Evolutionary conservation across 176 grass and related monocot species (phyloP).

Genomic region (Triticum timopheevii): DNA sequence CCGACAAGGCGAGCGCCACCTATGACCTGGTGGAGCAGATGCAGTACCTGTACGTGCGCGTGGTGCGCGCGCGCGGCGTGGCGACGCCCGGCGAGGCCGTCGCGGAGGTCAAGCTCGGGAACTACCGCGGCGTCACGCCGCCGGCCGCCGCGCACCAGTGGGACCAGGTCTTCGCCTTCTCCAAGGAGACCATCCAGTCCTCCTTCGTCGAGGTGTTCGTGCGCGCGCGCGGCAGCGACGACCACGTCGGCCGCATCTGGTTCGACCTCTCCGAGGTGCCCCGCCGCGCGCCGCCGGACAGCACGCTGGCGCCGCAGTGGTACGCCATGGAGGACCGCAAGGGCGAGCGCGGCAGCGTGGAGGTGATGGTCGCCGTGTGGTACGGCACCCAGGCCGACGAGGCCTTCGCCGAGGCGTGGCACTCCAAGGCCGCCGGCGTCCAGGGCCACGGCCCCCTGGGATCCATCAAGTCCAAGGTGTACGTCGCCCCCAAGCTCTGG

Average conservation of each 20-base stretch:
- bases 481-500: slow-evolving; percentile 91
- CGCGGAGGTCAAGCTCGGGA: slow-evolving; percentile 89
- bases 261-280: slow-evolving; percentile 93
- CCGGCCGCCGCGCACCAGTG: slow-evolving; percentile 40
- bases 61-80: slow-evolving; percentile 71
- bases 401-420: slow-evolving; percentile 90
- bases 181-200: slow-evolving; percentile 81
- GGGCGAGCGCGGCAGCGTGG: slow-evolving; percentile 53
- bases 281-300: slow-evolving; percentile 75
- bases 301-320: slow-evolving; percentile 90
- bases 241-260: slow-evolving; percentile 69
- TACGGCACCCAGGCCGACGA: slow-evolving; percentile 91
- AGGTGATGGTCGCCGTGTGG: slow-evolving; percentile 82
- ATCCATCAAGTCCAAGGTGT: slow-evolving; percentile 94
- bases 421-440: slow-evolving; percentile 79
- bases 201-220: slow-evolving; percentile 74
- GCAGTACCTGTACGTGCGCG: slow-evolving; percentile 89
- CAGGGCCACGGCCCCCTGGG: slow-evolving; percentile 64
- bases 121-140: slow-evolving; percentile 84
- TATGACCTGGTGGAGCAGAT: slow-evolving; percentile 95
- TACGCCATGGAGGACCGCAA: slow-evolving; percentile 82
- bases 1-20: slow-evolving; percentile 71
- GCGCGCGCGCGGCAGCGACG: slow-evolving; percentile 62
- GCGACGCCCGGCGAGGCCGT: slow-evolving; percentile 45
- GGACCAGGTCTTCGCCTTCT: slow-evolving; percentile 94